Evolutionary conservation across 352 stramenopile species (phyloP), one percentile per base, ranked within the genome.

Genomic region (Globisporangium yorkense): DNA sequence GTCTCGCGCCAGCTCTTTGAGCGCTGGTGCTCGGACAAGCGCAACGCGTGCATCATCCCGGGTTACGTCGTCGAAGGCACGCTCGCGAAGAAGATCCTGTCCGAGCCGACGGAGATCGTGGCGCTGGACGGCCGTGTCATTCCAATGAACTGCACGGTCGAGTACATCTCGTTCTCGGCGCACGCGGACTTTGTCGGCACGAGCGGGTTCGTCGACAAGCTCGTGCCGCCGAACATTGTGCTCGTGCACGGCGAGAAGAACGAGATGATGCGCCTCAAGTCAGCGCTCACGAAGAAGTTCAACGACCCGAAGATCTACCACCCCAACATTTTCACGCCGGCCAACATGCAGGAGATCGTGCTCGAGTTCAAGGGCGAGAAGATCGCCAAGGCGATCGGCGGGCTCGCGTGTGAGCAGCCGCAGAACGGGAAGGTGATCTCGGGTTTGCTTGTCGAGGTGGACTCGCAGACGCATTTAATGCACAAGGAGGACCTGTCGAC

Each of bases 21-120:
- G 72, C 80, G 91, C 27, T 99, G 97, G 97, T 98, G 95, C 57
- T 87, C 84, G 13, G 96, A 99, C 73, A 97, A 97, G 35, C 97
- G 96, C 53, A 99, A 99, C 70, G 97, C 96, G 13, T 97, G 98
- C 49, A 84, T 99, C 49, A 98, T 99, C 70, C 96, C 98, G 27
- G 98, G 98, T 40, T 99, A 99, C 70, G 96, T 97, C 29, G 96
- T 99, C 0, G 97, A 99, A 70, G 96, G 97, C 49, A 99, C 96
- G 4, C 70, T 99, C 8, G 96, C 96, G 2, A 99, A 99, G 66
- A 97, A 99, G 67, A 96, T 99, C 61, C 76, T 98, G 55, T 95
- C 82, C 0, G 89, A 98, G 59, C 95, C 96, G 9, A 97, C 96
- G 27, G 95, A 98, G 68, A 97, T 99, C 56, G 88, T 95, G 0